A percentile compares a stretch with the other conserved stretches of the same genome.
These are phyloP conservation scores for Populus hybrid DNA, from an alignment of 441 rosid genomes.

Conservation along the genomic window DNA sequence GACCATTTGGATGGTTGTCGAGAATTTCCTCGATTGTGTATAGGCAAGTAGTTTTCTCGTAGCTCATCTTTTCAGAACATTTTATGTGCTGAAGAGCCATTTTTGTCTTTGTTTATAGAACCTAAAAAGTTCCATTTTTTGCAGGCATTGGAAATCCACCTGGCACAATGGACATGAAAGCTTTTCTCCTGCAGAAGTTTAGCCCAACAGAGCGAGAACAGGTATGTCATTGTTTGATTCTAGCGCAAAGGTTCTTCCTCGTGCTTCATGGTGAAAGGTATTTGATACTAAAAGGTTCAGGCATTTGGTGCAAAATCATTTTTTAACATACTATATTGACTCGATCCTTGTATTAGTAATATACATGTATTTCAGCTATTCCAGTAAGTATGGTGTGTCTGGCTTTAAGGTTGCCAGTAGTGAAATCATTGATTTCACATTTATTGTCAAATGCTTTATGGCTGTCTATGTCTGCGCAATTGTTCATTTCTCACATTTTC, in stretches of 20 bases:
- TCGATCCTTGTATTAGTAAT: not conserved
- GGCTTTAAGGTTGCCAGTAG: not conserved
- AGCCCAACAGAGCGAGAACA: slow-evolving; percentile 64
- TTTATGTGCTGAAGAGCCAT: not conserved
- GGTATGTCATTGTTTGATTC: slow-evolving; percentile 29
- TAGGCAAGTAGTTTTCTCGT: slow-evolving; percentile 43
- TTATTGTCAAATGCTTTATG: not conserved
- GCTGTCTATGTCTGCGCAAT: not conserved
- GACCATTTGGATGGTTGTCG: slow-evolving; percentile 71
- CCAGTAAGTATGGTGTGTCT: not conserved
- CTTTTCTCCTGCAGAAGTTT: slow-evolving; percentile 84
- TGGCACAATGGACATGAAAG: slow-evolving; percentile 89
- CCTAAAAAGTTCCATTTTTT: not conserved
- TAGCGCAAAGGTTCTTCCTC: not conserved
- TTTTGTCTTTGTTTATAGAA: not conserved
- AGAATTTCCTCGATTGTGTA: slow-evolving; percentile 72
- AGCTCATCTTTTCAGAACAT: not conserved
- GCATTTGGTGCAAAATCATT: not conserved
- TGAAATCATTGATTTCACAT: not conserved
- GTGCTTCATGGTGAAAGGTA: not conserved
- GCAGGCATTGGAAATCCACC: slow-evolving; percentile 92
- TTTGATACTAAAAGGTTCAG: not conserved
- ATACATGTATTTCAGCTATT: not conserved
- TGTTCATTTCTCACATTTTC: not conserved
- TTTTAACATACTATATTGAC: not conserved